Percentiles rank a stretch among this genome's conserved stretches.
These are phyloP conservation scores for Dothistroma pini DNA, from an alignment of 2,329 filamentous ascomycete species.

Conservation along the genomic window DNA sequence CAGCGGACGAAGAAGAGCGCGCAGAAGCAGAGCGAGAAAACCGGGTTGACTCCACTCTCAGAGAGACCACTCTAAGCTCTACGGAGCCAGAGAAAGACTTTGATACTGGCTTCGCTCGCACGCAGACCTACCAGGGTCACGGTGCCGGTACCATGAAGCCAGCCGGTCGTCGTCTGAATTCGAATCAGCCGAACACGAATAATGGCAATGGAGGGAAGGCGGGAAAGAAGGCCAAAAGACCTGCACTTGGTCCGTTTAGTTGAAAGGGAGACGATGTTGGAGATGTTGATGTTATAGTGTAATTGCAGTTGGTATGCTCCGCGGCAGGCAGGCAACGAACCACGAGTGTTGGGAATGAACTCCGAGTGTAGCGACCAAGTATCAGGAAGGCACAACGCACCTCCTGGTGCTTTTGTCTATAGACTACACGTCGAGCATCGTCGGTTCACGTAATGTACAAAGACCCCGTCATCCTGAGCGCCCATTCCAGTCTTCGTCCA, in stretches of 20 bases:
- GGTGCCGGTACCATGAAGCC: neutral
- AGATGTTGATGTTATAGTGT: neutral
- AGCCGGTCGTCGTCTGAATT: neutral
- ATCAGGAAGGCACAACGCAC: neutral
- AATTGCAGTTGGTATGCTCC: too few relatives aligned
- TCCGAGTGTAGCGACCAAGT: neutral
- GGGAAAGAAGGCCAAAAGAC: neutral
- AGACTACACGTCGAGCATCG: conserved; percentile 1
- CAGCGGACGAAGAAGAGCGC: neutral
- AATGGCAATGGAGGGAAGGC: neutral
- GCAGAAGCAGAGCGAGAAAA: neutral
- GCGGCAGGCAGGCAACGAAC: too few relatives aligned
- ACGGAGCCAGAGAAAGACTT: too few relatives aligned
- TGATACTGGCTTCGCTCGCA: neutral
- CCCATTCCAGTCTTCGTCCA: neutral
- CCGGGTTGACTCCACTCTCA: neutral
- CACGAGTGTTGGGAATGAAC: neutral
- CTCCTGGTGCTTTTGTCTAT: neutral
- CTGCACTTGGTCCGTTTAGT: neutral
- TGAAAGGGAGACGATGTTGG: neutral
- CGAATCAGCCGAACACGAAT: neutral
- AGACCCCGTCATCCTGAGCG: neutral
- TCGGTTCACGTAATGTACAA: neutral
- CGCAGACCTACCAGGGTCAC: neutral
- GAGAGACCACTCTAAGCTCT: neutral